These are phyloP conservation scores for Endogone sp. DNA, from an alignment of 192 early-diverging fungal genomes.

Conservation along the genomic window DNA sequence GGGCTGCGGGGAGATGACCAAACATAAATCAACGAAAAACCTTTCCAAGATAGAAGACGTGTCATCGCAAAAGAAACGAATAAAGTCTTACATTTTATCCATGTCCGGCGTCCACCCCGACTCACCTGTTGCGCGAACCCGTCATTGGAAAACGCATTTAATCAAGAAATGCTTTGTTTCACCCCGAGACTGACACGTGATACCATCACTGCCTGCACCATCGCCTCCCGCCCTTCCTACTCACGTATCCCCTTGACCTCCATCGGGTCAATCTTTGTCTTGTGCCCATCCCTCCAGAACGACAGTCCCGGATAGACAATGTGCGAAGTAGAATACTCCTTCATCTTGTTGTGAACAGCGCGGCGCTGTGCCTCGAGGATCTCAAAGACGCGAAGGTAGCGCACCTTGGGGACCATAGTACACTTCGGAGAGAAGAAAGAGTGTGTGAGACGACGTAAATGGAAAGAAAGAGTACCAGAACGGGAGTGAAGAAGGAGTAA, in stretches of 20 bases:
- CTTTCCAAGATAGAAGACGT: no score
- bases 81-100: slow-evolving; percentile 43
- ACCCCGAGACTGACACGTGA: no score
- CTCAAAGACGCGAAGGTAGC: slow-evolving; percentile 71
- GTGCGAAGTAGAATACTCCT: slow-evolving; percentile 65
- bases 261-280: slow-evolving; percentile 66
- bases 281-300: slow-evolving; percentile 44
- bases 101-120: slow-evolving; percentile 94
- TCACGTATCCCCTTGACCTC: slow-evolving; percentile 82
- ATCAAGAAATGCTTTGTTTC: no score
- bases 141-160: no score
- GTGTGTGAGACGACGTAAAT: no score
- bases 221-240: slow-evolving; percentile 11
- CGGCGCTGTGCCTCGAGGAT: slow-evolving; percentile 71
- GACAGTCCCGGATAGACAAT: slow-evolving; percentile 77
- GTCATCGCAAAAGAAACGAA: not conserved
- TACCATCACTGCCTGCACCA: no score
- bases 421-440: no score
- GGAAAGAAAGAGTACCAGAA: not conserved
- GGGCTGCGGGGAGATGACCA: slow-evolving; percentile 10
- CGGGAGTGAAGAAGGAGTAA: not conserved
- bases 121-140: slow-evolving; percentile 54
- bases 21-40: not conserved
- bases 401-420: slow-evolving; percentile 85
- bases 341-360: slow-evolving; percentile 86